phyloP scores from a whole-genome alignment of 805 yeast species.

The Cyberlindnera subsufficiens region DNA sequence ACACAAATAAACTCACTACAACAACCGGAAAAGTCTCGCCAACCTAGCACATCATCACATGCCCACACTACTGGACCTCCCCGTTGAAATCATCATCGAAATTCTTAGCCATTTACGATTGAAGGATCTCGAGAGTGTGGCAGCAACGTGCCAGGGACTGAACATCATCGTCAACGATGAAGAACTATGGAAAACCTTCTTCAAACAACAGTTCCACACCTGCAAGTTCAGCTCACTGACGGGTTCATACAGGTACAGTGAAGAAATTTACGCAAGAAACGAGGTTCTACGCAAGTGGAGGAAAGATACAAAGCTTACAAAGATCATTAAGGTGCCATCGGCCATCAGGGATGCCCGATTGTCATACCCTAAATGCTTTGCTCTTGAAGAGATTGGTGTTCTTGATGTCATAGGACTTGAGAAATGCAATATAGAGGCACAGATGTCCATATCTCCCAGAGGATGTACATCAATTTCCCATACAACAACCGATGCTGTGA shows the following conservation, averaged over 20 bases:
- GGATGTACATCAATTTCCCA: slow-evolving; percentile 13
- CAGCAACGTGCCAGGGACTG: slow-evolving; percentile 26
- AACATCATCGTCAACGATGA: slow-evolving; percentile 30
- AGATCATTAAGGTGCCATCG: slow-evolving; percentile 2
- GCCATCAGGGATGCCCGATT: slow-evolving; percentile 7
- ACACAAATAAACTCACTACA: too few species aligned
- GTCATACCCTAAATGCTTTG: slow-evolving; percentile 13
- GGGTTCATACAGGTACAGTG: slow-evolving; percentile 27
- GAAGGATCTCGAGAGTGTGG: slow-evolving; percentile 27
- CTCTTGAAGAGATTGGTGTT: slow-evolving; percentile 15
- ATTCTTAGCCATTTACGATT: slow-evolving; percentile 32
- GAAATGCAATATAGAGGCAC: slow-evolving; percentile 6
- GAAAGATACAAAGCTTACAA: slow-evolving; percentile 11
- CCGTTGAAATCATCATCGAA: slow-evolving; percentile 30
- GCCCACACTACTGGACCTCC: slow-evolving; percentile 22
- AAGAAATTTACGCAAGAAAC: slow-evolving; percentile 28
- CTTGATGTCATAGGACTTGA: slow-evolving; percentile 12
- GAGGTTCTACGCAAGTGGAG: slow-evolving; percentile 18
- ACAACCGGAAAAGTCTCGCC: too few species aligned
- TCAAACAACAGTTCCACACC: slow-evolving; percentile 25
- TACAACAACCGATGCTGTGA: slow-evolving; percentile 10
- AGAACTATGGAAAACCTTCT: slow-evolving; percentile 37
- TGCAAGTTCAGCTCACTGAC: slow-evolving; percentile 32
- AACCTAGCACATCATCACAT: too few species aligned
- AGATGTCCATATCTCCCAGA: slow-evolving; percentile 4